A percentile compares a stretch with the other conserved stretches of the same genome.
These are phyloP conservation scores for Lactifluus subvellereus DNA, from an alignment of 768 basidiomycete species.

Conservation along the genomic window DNA sequence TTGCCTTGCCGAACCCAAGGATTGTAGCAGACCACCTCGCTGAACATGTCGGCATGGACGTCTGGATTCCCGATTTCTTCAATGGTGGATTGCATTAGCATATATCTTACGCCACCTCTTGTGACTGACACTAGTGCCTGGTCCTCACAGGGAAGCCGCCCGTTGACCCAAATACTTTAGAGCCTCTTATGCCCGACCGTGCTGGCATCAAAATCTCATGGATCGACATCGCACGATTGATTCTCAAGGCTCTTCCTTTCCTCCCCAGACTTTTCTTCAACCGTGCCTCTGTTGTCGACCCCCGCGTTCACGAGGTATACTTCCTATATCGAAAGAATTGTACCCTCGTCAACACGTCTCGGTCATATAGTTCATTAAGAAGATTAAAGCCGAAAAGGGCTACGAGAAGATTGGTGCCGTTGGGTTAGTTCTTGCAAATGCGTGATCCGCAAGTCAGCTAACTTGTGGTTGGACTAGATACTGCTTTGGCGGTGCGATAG, in stretches of 20 bases:
- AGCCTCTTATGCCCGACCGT: conserved; percentile 30
- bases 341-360: not conserved
- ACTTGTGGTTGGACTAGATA: conserved; percentile 29
- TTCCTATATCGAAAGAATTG: not conserved
- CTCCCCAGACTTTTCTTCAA: conserved; percentile 24
- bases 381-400: conserved; percentile 35
- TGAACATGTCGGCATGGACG: conserved; percentile 46
- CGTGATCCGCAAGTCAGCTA: not conserved
- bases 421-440: conserved; percentile 31
- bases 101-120: not conserved
- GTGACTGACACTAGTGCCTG: not conserved
- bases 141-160: conserved; percentile 29
- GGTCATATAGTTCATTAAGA: conserved; percentile 33
- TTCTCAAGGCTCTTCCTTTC: conserved; percentile 25
- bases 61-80: conserved; percentile 61
- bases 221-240: conserved; percentile 23
- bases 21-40: conserved; percentile 53
- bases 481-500: conserved; percentile 35
- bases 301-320: conserved; percentile 28
- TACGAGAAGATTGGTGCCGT: conserved; percentile 40
- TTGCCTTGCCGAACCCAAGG: conserved; percentile 46
- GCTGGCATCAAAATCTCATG: conserved; percentile 27
- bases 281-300: conserved; percentile 30
- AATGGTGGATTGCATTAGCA: conserved; percentile 34
- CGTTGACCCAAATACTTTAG: conserved; percentile 28